Evolutionary conservation across 495 filamentous ascomycete genomes (phyloP).

Genomic region (Aspergillus carlsbadensis): DNA sequence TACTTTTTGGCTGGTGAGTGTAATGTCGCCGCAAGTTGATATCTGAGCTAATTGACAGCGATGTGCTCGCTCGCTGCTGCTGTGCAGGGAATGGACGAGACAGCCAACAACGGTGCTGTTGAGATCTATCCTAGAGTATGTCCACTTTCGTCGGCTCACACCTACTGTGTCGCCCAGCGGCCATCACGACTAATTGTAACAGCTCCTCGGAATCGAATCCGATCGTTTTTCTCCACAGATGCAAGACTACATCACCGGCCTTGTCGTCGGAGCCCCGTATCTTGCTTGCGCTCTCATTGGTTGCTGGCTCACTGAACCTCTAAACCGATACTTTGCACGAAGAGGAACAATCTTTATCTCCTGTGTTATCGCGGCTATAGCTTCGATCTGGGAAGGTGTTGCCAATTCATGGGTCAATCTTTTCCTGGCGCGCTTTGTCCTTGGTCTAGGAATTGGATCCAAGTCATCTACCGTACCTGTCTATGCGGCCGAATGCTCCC

Average conservation of each 20-base stretch:
- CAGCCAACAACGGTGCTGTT: conserved; percentile 77
- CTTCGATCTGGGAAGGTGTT: conserved; percentile 50
- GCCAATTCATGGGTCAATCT: conserved; percentile 52
- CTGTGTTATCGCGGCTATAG: conserved; percentile 46
- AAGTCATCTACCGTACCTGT: conserved; percentile 60
- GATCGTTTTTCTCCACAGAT: conserved; percentile 21
- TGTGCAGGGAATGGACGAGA: conserved; percentile 71
- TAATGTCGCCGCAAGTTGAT: conserved; percentile 18
- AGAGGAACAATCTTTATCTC: conserved; percentile 59
- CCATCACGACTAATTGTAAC: not conserved
- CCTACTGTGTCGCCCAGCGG: not conserved
- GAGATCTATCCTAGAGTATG: conserved; percentile 56
- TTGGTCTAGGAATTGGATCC: conserved; percentile 61
- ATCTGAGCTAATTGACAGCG: conserved; percentile 20
- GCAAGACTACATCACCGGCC: conserved; percentile 37
- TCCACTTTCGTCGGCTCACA: not conserved
- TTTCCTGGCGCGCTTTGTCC: conserved; percentile 57
- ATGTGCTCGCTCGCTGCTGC: conserved; percentile 52
- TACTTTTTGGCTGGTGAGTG: conserved; percentile 53
- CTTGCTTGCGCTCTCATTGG: conserved; percentile 44
- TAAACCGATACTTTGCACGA: conserved; percentile 56
- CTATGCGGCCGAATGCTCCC: conserved; percentile 58
- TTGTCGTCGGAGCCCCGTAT: conserved; percentile 49
- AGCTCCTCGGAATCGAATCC: conserved; percentile 14
- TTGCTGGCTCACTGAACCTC: conserved; percentile 54